Conservation (phyloP, 2,329 filamentous ascomycete species). For the Madurella mycetomatis region DNA sequence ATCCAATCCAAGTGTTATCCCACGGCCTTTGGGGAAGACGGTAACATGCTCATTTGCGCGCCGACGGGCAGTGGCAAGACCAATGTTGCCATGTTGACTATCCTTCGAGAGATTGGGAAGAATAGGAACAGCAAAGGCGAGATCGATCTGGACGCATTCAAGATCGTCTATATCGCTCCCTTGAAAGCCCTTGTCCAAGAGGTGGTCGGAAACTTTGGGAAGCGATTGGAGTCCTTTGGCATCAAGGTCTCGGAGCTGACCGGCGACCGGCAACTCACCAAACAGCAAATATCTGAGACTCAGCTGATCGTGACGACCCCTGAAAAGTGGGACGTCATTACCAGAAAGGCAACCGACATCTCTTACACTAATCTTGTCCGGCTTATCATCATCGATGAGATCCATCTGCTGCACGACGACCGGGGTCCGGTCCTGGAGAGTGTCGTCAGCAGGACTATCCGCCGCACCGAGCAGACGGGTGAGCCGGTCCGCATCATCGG, state of each 20-base stretch:
- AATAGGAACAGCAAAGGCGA: conserved; percentile 88
- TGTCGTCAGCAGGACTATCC: conserved; percentile 90
- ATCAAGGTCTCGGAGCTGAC: conserved; percentile 94
- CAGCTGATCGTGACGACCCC: conserved; percentile 98
- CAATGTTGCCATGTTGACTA: conserved; percentile 96
- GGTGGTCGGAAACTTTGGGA: conserved; percentile 96
- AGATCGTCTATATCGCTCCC: conserved; percentile 96
- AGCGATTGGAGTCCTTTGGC: conserved; percentile 82
- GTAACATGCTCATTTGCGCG: conserved; percentile 96
- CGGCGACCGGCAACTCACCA: conserved; percentile 95
- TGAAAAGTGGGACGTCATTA: conserved; percentile 99
- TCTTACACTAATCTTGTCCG: conserved; percentile 97
- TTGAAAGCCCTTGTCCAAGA: conserved; percentile 95
- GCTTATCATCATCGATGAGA: conserved; percentile 95
- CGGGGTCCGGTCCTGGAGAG: conserved; percentile 95
- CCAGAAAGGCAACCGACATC: conserved; percentile 91
- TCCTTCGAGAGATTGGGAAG: conserved; percentile 94
- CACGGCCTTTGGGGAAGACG: conserved; percentile 86
- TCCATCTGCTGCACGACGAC: conserved; percentile 95
- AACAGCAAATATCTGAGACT: conserved; percentile 96
- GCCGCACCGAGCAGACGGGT: conserved; percentile 88
- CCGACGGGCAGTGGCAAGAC: conserved; percentile 98
- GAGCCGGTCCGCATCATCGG: conserved; percentile 89
- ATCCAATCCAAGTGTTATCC: conserved; percentile 94
- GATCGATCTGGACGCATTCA: conserved; percentile 93